These are phyloP conservation scores for Solanum virginianum DNA, from an alignment of 257 asterid species.

Conservation along the genomic window DNA sequence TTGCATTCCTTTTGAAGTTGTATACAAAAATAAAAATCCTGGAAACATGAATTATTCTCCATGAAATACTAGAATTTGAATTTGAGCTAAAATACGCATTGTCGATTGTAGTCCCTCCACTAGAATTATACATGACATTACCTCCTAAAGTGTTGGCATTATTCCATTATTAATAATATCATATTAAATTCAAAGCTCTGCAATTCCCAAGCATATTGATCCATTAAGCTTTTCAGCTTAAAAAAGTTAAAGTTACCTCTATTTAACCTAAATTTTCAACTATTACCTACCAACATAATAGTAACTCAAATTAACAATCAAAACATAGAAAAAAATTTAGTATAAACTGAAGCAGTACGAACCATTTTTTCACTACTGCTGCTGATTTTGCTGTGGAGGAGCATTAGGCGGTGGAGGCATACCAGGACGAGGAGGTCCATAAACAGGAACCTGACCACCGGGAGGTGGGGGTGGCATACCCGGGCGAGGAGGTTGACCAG, in stretches of 20 bases:
- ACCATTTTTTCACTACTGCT: conserved; percentile 14
- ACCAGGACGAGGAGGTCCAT: conserved; percentile 84
- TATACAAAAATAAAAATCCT: background rate
- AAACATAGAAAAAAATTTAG: background rate
- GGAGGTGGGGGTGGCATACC: conserved; percentile 71
- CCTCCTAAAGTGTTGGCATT: background rate
- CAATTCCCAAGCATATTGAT: background rate
- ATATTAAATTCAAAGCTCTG: background rate
- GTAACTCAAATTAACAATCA: background rate
- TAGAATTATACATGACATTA: background rate
- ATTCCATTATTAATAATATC: background rate
- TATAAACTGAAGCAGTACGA: background rate
- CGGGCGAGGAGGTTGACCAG: conserved; percentile 57
- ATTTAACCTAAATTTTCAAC: background rate
- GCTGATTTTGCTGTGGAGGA: conserved; percentile 40
- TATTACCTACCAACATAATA: background rate
- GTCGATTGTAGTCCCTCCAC: background rate
- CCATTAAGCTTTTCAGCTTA: background rate
- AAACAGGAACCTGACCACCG: conserved; percentile 55
- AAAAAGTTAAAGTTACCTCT: background rate
- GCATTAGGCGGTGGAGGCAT: conserved; percentile 77
- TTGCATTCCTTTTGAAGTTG: background rate
- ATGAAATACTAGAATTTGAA: background rate
- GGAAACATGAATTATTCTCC: background rate
- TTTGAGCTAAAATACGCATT: background rate